Base-by-base conservation (phyloP, 148 eudicot species). In the Arbutus unedo region DNA sequence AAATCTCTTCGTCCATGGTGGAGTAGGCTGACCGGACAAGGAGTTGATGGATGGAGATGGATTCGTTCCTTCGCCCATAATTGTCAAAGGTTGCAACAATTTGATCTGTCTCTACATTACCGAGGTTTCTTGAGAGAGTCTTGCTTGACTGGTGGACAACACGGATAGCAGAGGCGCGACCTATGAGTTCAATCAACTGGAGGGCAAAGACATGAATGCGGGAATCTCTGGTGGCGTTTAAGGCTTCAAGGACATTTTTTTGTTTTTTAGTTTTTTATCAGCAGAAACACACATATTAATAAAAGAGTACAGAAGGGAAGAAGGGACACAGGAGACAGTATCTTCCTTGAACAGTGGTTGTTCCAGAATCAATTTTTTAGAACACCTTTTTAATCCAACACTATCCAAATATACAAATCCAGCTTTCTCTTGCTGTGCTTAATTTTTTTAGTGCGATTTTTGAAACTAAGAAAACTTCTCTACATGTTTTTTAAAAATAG, bases 1-100 rank as follows among this genome's bases (percentile, higher is more conserved):
- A 89, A 0, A 93, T 90, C 73, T 93, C 93, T n/a, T 87, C 94
- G 59, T 90, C 92, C 88, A 93, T 91, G 3, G 87, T 83, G 68
- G 87, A 81, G 55, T 84, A 49, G 0, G 93, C 84, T 2, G 91
- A 88, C 3, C 89, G 87, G 10, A 90, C 83, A 0, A 91, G 88
- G 13, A 88, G 77, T 6, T 78, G 38, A 23, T 91, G 90, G n/a
- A 89, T 64, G 15, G 78, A 43, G 11, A 71, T 79, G 16, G 75
- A 82, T 60, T 73, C 45, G n/a, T 41, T 7, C 47, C 83, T 50
- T 3, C 74, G 86, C 81, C 81, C 84, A 43, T 81, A 92, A 7
- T 85, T 91, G 38, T 88, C 84, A 51, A 93, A 90, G 11, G 90
- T 91, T 14, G 59, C 82, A 45, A 91, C 85, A 55, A 92, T 84